Evolutionary conservation across 2,329 filamentous ascomycete species (phyloP), one percentile per base, ranked within the genome.

Genomic region (Pyrenophora tritici-repentis): DNA sequence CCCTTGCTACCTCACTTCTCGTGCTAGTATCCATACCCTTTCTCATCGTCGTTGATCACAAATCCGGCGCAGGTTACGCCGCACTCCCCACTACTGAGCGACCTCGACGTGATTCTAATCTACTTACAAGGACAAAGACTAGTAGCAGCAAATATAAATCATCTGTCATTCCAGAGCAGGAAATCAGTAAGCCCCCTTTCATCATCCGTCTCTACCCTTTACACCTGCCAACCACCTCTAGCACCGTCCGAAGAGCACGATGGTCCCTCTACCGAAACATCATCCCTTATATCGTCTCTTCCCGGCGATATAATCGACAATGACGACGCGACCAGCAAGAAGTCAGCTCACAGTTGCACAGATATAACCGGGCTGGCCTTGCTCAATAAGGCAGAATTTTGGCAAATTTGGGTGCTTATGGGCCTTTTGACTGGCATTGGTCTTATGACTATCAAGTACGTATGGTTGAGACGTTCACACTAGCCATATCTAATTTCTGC

Each of bases 361-460:
- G 94, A 97, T 85, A 88, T 97, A 68, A 90, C 93, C 70, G 94
- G 94, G 58, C 79, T 91, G 67, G 81, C 83, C 13, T 81, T 99
- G 68, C 76, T 96, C 26, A 79, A 79, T 45, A 85, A 83, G 54
- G 66, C 86, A 40, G 88, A 95, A 59, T 99, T 97, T 74, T 97
- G 92, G 91, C 89, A 95, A 67, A 77, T 96, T 22, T 97, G 95
- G 73, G 74, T 83, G 50, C 86, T 96, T 61, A 90, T 99, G 83
- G 91, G 87, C 33, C 83, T 97, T n/a, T 79, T 97, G 56, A 91
- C 91, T 4, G 94, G 94, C 44, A 89, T 97, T 63, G 94, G 94
- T 9, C 78, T 99, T 59, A 99, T 99, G 94, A 97, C 93, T 0
- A 99, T 99, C 76, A 99, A 99, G 91, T 96, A 81, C 74, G 88